Evolutionary conservation across 108 stramenopile genomes (phyloP), one percentile per base, ranked within the genome.

Genomic region (Phaeodactylum tricornutum): DNA sequence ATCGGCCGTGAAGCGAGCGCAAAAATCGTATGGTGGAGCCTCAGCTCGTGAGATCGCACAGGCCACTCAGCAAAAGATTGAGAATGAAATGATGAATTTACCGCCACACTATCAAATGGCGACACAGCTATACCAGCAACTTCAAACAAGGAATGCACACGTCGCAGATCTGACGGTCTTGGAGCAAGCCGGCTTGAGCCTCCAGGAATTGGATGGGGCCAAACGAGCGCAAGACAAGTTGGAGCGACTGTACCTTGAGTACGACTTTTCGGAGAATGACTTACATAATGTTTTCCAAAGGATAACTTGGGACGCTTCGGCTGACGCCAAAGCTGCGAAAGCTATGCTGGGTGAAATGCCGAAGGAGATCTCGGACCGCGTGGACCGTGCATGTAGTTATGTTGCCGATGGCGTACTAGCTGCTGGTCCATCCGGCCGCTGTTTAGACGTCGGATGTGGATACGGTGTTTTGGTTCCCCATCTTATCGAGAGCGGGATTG

Each of bases 241-340:
- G 29, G 43, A 71, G n/a, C 15, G 46, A n/a, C 21, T 77, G 11
- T 58, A 61, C 40, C 29, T 49, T 16, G 64, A 71, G 25, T 57
- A 77, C 36, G 33, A 45, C 16, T 27, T 66, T 4, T 12, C 47
- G 5, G 67, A 59, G 22, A 53, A 49, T 5, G 73, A 84, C 49
- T 35, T 84, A 1, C 82, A 79, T 43, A 79, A 79, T 43, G 15
- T 71, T 3, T 71, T 71, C 33, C 82, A 84, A 69, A 50, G 45
- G 27, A 50, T 61, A 16, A 84, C 82, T 2, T 84, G 82, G 82
- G 75, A 84, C 70, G 82, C 82, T n/a, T 64, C 61, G 22, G 82
- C 82, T 11, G 78, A 79, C 69, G 82, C 82, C 27, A 84, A 84
- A 43, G 74, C 71, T 17, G 73, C 66, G 2, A 45, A 60, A 4